Conservation (phyloP, 768 basidiomycete species). For the Phlebiopsis flavidoalba region DNA sequence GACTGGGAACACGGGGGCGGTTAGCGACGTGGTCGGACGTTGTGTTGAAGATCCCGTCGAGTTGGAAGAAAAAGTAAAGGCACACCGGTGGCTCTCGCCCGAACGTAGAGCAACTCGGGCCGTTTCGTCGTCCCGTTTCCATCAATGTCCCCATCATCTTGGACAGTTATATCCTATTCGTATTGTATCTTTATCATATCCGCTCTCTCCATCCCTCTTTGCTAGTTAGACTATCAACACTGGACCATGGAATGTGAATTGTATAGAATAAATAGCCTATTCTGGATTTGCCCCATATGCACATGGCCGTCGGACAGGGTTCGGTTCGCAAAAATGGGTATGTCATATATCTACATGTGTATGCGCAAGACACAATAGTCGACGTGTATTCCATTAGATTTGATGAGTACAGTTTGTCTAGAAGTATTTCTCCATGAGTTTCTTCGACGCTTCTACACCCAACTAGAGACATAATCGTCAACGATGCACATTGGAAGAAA, state of each 20-base stretch:
- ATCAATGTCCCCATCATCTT: not conserved
- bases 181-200: constrained; percentile 1
- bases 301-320: not conserved
- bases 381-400: not conserved
- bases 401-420: constrained; percentile 16
- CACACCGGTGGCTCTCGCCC: not conserved
- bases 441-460: constrained; percentile 88
- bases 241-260: not conserved
- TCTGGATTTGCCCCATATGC: not conserved
- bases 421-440: constrained; percentile 69
- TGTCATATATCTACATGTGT: not conserved
- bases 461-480: constrained; percentile 45
- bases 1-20: constrained; percentile 63
- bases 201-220: not conserved
- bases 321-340: not conserved
- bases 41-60: constrained; percentile 68
- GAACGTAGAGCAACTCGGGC: not conserved
- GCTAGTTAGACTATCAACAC: not conserved
- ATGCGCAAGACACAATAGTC: not conserved
- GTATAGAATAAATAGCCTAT: not conserved
- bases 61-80: constrained; percentile 47
- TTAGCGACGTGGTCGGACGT: constrained; percentile 64
- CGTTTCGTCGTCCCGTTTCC: not conserved
- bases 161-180: too few species aligned
- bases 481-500: constrained; percentile 2